Conservation (phyloP, 495 filamentous ascomycete genomes). For the Aspergillus cavernicola region DNA sequence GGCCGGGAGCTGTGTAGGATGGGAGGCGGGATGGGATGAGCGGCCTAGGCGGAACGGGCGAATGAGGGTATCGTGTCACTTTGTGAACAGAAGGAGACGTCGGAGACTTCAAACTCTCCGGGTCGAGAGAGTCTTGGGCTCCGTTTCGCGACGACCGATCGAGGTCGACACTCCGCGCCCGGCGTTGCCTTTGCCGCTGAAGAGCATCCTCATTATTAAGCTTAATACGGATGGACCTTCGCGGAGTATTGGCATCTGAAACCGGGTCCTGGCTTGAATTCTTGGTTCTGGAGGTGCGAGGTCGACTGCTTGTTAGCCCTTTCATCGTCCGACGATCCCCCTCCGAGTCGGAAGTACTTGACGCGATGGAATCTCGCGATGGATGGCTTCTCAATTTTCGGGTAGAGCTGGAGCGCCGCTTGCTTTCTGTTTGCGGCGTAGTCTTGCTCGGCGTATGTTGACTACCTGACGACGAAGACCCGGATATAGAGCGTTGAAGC, state of each 20-base stretch:
- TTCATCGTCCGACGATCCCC: slow-evolving; percentile 30
- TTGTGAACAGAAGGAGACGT: slow-evolving; percentile 71
- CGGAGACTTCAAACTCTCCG: slow-evolving; percentile 71
- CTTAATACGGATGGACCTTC: slow-evolving; percentile 87
- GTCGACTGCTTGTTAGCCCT: slow-evolving; percentile 24
- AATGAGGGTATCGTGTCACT: slow-evolving; percentile 84
- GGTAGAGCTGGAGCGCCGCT: slow-evolving; percentile 33
- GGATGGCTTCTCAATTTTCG: slow-evolving; percentile 34
- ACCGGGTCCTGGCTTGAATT: slow-evolving; percentile 33
- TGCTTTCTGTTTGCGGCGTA: slow-evolving; percentile 23
- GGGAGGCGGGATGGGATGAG: slow-evolving; percentile 82
- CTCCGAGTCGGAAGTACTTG: slow-evolving; percentile 50
- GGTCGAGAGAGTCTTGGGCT: slow-evolving; percentile 30
- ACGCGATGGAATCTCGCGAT: slow-evolving; percentile 38
- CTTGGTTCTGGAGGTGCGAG: slow-evolving; percentile 51
- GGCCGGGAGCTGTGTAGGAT: slow-evolving; percentile 61
- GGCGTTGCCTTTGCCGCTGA: slow-evolving; percentile 51
- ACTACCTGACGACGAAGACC: slow-evolving; percentile 19
- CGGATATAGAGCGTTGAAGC: slow-evolving; percentile 45
- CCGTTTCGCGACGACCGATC: slow-evolving; percentile 30
- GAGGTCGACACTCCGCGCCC: slow-evolving; percentile 33
- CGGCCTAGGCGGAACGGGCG: slow-evolving; percentile 82
- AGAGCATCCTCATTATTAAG: slow-evolving; percentile 73
- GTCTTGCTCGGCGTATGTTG: slow-evolving; percentile 29
- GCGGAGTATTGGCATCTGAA: slow-evolving; percentile 60